These are phyloP conservation scores for Tephrocybe rancida DNA, from an alignment of 768 basidiomycete genomes.

Conservation along the genomic window DNA sequence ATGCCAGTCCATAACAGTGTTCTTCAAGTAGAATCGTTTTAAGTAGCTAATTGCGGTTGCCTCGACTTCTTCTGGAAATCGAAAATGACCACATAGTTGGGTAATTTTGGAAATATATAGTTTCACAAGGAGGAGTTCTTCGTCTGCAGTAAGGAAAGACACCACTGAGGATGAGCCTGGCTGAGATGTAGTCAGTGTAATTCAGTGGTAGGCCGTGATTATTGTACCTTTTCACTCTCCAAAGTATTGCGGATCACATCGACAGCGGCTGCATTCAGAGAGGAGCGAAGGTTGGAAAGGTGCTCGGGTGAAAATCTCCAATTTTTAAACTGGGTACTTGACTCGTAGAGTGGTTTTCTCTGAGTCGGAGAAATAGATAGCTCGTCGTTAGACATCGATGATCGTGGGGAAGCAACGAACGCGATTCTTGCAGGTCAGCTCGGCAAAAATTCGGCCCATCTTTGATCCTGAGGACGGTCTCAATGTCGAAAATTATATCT, in stretches of 20 bases:
- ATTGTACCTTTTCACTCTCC: constrained; percentile 74
- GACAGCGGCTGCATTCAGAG: constrained; percentile 78
- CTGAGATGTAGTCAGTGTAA: constrained; percentile 36
- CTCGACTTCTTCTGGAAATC: constrained; percentile 90
- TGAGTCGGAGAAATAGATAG: constrained; percentile 1
- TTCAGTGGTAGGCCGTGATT: constrained; percentile 9
- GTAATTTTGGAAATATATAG: constrained; percentile 88
- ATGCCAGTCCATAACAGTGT: constrained; percentile 99
- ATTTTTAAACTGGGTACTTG: constrained; percentile 79
- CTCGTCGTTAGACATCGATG: constrained; percentile 3
- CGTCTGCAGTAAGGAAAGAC: constrained; percentile 75
- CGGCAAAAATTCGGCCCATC: neutral
- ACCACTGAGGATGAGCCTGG: constrained; percentile 74
- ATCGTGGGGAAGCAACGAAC: constrained; percentile 4
- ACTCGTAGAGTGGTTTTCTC: constrained; percentile 64
- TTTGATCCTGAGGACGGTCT: neutral
- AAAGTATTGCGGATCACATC: constrained; percentile 76
- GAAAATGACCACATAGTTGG: constrained; percentile 81
- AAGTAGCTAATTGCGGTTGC: constrained; percentile 91
- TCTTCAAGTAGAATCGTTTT: constrained; percentile 96
- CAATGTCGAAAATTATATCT: too few species aligned
- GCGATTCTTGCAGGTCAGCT: too few species aligned
- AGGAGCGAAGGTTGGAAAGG: constrained; percentile 58
- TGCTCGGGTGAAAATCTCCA: constrained; percentile 86
- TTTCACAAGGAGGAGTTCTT: constrained; percentile 88